Conservation (phyloP, 2,329 filamentous ascomycete genomes). For the Metarhizium anisopliae region DNA sequence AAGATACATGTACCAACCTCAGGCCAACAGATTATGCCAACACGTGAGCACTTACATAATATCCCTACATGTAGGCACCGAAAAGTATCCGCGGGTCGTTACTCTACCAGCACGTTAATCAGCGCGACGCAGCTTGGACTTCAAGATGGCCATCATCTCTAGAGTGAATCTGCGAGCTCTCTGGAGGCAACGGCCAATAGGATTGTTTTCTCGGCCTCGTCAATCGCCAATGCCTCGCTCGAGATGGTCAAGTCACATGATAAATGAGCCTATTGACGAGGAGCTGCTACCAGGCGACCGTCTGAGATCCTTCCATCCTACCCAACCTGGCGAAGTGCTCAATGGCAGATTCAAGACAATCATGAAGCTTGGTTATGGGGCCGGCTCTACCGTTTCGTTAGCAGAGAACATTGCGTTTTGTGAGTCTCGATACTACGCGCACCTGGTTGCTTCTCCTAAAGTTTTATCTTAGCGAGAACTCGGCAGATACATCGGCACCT, state of each 20-base stretch:
- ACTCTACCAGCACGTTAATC: no score
- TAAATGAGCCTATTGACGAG: constrained; percentile 11
- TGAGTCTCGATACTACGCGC: neutral
- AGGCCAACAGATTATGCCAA: neutral
- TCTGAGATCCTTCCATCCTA: constrained; percentile 10
- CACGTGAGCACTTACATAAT: neutral
- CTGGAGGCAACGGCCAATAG: neutral
- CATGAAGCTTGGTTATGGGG: constrained; percentile 26
- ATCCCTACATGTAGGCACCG: neutral
- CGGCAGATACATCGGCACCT: neutral
- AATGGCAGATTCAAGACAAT: constrained; percentile 24
- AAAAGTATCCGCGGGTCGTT: neutral
- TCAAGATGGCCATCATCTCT: neutral
- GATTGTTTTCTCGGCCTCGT: neutral
- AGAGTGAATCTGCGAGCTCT: neutral
- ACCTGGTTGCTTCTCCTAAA: neutral
- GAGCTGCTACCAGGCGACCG: constrained; percentile 9
- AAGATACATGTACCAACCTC: no score
- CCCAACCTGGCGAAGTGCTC: constrained; percentile 17
- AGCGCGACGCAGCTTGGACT: no score
- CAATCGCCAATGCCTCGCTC: neutral
- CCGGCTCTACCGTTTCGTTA: constrained; percentile 28
- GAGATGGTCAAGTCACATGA: neutral
- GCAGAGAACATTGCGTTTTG: constrained; percentile 16
- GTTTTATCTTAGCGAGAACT: neutral